Evolutionary conservation across 78 protist genomes (phyloP).

Genomic region (Emiliania huxleyi): DNA sequence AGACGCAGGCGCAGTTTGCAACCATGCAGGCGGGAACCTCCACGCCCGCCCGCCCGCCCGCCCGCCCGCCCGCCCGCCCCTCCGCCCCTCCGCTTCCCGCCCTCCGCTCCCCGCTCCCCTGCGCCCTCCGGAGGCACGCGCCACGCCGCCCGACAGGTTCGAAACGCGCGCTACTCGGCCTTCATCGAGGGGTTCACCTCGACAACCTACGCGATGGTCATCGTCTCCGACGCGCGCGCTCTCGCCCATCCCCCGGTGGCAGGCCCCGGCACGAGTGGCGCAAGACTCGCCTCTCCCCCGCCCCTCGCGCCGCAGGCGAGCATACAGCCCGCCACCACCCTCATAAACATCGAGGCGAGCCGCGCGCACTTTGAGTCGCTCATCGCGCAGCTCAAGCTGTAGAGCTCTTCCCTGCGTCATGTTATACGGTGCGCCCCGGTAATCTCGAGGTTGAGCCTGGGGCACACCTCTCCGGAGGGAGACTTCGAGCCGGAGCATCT

Average conservation of each 20-base stretch:
- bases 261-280: too few relatives aligned
- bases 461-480: too few relatives aligned
- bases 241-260: slow-evolving; percentile 47
- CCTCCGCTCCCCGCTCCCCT: not conserved
- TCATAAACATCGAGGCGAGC: not conserved
- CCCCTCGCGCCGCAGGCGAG: too few relatives aligned
- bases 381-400: not conserved
- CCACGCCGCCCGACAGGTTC: too few relatives aligned
- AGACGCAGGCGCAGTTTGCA: slow-evolving; percentile 55
- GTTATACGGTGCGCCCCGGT: too few relatives aligned
- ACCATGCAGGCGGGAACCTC: not conserved
- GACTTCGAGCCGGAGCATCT: too few relatives aligned
- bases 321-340: not conserved
- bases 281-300: too few relatives aligned
- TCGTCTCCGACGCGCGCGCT: slow-evolving; percentile 82
- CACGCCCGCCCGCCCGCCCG: not conserved
- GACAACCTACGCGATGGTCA: slow-evolving; percentile 94
- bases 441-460: too few relatives aligned
- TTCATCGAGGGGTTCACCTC: slow-evolving; percentile 91
- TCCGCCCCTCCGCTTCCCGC: not conserved
- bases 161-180: slow-evolving; percentile 82
- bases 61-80: not conserved
- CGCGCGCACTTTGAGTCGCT: not conserved
- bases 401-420: too few relatives aligned
- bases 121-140: too few relatives aligned